These are phyloP conservation scores for Spathaspora passalidarum DNA, from an alignment of 805 yeast species.

Conservation along the genomic window DNA sequence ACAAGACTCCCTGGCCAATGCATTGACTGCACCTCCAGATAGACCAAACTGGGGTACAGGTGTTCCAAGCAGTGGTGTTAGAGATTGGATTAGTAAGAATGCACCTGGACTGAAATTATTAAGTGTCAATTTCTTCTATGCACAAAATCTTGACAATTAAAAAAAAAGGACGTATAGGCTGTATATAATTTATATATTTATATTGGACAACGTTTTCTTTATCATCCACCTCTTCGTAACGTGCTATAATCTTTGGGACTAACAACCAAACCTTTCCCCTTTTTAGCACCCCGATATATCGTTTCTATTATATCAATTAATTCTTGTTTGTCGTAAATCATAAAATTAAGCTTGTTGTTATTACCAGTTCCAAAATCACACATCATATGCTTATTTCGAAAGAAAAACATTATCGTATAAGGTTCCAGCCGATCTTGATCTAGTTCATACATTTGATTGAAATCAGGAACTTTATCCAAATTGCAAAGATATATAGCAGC, in stretches of 20 bases:
- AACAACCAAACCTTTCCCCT: slow-evolving; percentile 88
- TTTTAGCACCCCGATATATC: slow-evolving; percentile 84
- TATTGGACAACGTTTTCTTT: neutral
- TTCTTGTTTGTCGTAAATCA: slow-evolving; percentile 75
- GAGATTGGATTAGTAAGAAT: slow-evolving; percentile 66
- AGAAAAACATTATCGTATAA: slow-evolving; percentile 90
- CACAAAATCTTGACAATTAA: slow-evolving; percentile 49
- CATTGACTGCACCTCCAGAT: slow-evolving; percentile 44
- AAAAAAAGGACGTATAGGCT: neutral
- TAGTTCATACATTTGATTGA: slow-evolving; percentile 82
- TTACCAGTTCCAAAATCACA: slow-evolving; percentile 98
- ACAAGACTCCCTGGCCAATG: slow-evolving; percentile 48
- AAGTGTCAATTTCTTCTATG: slow-evolving; percentile 80
- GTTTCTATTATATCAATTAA: slow-evolving; percentile 88
- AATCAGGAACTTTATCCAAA: slow-evolving; percentile 84
- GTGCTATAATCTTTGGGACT: slow-evolving; percentile 72
- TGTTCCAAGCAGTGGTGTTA: slow-evolving; percentile 73
- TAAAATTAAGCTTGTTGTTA: slow-evolving; percentile 87
- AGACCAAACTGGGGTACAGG: slow-evolving; percentile 86
- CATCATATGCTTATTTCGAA: slow-evolving; percentile 93
- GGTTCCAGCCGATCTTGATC: slow-evolving; percentile 57
- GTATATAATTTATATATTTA: neutral
- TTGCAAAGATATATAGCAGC: slow-evolving; percentile 89
- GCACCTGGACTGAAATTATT: slow-evolving; percentile 56
- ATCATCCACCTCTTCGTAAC: slow-evolving; percentile 5